phyloP scores from a whole-genome alignment of 768 basidiomycete species.

The Kwoniella mangroviensis region DNA sequence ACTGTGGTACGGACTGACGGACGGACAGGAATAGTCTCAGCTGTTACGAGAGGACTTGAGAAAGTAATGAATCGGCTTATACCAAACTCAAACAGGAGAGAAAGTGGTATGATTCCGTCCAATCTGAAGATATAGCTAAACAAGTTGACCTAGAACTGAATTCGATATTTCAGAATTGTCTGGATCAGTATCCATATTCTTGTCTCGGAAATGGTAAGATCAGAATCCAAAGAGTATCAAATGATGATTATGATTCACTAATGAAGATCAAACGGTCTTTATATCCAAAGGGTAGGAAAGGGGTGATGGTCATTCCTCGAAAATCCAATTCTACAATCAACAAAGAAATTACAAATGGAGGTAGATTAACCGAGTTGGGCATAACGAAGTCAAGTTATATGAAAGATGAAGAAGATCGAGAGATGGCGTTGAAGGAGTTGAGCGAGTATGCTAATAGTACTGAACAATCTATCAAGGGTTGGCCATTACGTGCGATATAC shows the following conservation, averaged over 20 bases:
- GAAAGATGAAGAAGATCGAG: not conserved
- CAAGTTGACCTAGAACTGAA: not conserved
- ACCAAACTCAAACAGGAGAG: not conserved
- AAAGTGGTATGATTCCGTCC: not conserved
- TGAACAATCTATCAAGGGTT: not conserved
- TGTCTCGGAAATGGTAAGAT: not conserved
- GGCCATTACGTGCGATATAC: not conserved
- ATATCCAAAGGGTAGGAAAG: not conserved
- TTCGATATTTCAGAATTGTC: not conserved
- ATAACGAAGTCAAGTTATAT: not conserved
- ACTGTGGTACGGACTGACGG: not conserved
- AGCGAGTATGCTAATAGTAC: not conserved
- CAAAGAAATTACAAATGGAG: not conserved
- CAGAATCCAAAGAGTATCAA: not conserved
- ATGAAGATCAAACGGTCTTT: not conserved
- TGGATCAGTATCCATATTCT: not conserved
- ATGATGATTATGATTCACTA: not conserved
- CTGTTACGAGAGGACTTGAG: not conserved
- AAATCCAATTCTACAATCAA: not conserved
- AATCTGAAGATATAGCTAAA: not conserved
- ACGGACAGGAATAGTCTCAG: not conserved
- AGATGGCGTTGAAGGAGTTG: not conserved
- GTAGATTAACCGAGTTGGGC: not conserved
- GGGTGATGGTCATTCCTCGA: not conserved
- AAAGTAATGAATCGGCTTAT: not conserved